Evolutionary conservation across 306 rosid genomes (phyloP).

Genomic region (Trifolium dubium): DNA sequence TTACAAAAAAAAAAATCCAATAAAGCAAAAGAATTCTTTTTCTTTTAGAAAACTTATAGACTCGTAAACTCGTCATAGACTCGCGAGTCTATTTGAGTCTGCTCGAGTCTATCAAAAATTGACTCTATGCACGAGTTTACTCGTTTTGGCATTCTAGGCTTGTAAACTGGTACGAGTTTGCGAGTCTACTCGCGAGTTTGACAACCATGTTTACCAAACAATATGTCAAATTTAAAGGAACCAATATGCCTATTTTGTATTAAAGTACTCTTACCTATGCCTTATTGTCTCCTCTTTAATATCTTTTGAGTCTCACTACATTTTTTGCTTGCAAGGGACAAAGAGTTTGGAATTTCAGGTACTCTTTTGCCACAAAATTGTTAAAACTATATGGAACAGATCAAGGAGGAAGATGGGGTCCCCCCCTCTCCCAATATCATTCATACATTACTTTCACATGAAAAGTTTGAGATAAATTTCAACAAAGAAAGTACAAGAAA

Average conservation of each 20-base stretch:
- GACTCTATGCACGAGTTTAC: too few relatives aligned
- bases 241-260: slow-evolving; percentile 39
- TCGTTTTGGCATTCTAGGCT: too few relatives aligned
- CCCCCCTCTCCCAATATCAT: slow-evolving; percentile 51
- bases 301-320: slow-evolving; percentile 34
- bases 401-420: slow-evolving; percentile 40
- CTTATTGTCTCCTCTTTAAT: slow-evolving; percentile 42
- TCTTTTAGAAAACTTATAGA: too few relatives aligned
- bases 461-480: slow-evolving; percentile 31
- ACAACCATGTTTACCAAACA: slow-evolving; percentile 50
- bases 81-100: too few relatives aligned
- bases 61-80: too few relatives aligned
- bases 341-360: slow-evolving; percentile 46
- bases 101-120: too few relatives aligned
- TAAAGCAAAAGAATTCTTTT: too few relatives aligned
- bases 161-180: too few relatives aligned
- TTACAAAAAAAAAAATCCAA: too few relatives aligned
- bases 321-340: slow-evolving; percentile 51
- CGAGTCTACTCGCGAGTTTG: too few relatives aligned
- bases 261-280: slow-evolving; percentile 43
- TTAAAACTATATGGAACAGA: slow-evolving; percentile 33
- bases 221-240: slow-evolving; percentile 46
- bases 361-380: slow-evolving; percentile 46
- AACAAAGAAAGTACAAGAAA: slow-evolving; percentile 45
- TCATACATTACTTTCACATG: slow-evolving; percentile 43